Evolutionary conservation across 352 stramenopile species (phyloP).

Genomic region (Phytopythium vexans): DNA sequence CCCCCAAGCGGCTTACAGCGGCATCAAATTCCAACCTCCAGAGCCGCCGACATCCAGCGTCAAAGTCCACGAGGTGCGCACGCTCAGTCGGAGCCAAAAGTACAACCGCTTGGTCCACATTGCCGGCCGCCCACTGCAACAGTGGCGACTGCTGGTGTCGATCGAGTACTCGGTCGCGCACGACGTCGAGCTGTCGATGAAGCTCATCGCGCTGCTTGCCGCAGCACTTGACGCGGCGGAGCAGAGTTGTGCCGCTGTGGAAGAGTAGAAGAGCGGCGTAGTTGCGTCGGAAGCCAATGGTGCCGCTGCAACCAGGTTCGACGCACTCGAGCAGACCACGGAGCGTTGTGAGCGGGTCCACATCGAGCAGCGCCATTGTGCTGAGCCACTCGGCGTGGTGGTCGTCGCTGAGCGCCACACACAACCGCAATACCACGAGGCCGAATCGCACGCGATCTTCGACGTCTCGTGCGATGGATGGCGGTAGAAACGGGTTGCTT

Average conservation of each 20-base stretch:
- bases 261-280: too few species aligned
- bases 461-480: background rate
- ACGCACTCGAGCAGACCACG: too few species aligned
- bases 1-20: slow-evolving; percentile 25
- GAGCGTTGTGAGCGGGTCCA: background rate
- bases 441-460: slow-evolving; percentile 1
- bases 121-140: slow-evolving; percentile 4
- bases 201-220: background rate
- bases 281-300: too few species aligned
- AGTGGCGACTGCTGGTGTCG: background rate
- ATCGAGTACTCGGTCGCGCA: background rate
- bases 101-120: background rate
- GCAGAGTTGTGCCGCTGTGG: too few species aligned
- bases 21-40: slow-evolving; percentile 20
- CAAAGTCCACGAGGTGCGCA: slow-evolving; percentile 34
- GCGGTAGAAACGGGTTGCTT: too few species aligned
- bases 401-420: background rate
- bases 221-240: too few species aligned
- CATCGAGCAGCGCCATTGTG: background rate
- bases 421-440: slow-evolving; percentile 1
- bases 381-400: background rate
- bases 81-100: slow-evolving; percentile 13
- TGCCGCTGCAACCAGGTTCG: too few species aligned
- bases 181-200: background rate
- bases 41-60: slow-evolving; percentile 28